phyloP scores from a whole-genome alignment of 106 monocot species.

The Dendrobium huoshanense region DNA sequence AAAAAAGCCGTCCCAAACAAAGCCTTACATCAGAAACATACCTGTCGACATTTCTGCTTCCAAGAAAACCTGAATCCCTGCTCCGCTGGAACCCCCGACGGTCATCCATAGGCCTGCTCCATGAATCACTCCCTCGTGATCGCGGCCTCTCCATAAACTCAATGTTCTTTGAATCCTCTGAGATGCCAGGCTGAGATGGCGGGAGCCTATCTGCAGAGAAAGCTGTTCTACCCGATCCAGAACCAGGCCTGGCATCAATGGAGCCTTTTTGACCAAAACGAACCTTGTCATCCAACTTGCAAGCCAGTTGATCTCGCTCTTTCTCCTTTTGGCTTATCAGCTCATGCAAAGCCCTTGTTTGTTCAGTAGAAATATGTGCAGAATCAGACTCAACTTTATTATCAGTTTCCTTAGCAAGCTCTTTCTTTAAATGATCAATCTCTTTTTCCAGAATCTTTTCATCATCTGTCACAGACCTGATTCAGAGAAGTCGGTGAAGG shows the following conservation, averaged over 20 bases:
- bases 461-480: slow-evolving; percentile 76
- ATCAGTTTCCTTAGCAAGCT: slow-evolving; percentile 27
- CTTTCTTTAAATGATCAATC: slow-evolving; percentile 52
- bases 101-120: slow-evolving; percentile 40
- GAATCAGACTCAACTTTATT: slow-evolving; percentile 12
- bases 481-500: background rate
- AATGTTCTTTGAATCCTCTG: slow-evolving; percentile 45
- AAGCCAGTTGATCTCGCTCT: slow-evolving; percentile 49
- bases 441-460: slow-evolving; percentile 71
- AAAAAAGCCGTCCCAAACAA: too few relatives aligned
- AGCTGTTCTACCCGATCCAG: slow-evolving; percentile 42
- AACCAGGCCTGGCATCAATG: slow-evolving; percentile 45
- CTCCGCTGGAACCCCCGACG: slow-evolving; percentile 50
- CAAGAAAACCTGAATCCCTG: slow-evolving; percentile 44
- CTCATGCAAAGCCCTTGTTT: slow-evolving; percentile 22
- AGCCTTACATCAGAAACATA: slow-evolving; percentile 2
- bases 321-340: slow-evolving; percentile 44
- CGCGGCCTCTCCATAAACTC: slow-evolving; percentile 64
- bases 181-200: slow-evolving; percentile 38
- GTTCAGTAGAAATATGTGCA: slow-evolving; percentile 27
- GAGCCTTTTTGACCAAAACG: slow-evolving; percentile 55
- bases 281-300: slow-evolving; percentile 73
- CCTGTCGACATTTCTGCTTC: slow-evolving; percentile 48
- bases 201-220: slow-evolving; percentile 38
- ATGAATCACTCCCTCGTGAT: slow-evolving; percentile 63